Base-by-base conservation (phyloP, 2,329 filamentous ascomycete genomes). In the Sporothrix humicola region DNA sequence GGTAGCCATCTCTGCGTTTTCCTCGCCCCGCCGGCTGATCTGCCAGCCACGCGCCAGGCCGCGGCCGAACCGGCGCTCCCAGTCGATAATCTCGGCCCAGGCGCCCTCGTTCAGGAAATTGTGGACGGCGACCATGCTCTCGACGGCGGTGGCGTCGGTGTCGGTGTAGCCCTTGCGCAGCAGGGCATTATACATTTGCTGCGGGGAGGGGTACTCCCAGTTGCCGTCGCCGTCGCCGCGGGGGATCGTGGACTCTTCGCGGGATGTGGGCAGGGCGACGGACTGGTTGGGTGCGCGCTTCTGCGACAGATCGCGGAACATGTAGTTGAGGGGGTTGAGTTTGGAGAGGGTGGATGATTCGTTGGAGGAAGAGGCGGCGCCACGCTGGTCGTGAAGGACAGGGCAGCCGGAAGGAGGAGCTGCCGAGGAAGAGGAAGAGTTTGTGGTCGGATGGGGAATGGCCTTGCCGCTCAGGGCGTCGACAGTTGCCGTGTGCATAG, bases 161-260 rank as follows among this genome's bases (percentile, higher is more conserved):
- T 98, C 95, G 0, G 92, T 94, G 83, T 98, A 96, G 74, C 96
- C 96, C 83, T 99, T 99, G 76, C 96, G 92, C 75, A 98, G 85
- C 83, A 99, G 92, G 8, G 96, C 96, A 80, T 99, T 98, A 87
- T 98, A 99, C 96, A 99, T 99, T 83, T 99, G 96, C 84, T 99
- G 96, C 0, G 96, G 95, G 0, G 94, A 98, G 0, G 96, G 96
- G 81, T 99, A 99, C 82, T 98, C 96, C 96, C 96, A 99, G 79
- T 93, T 97, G 65, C 90, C 89, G 71, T 91, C 87, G 66, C 89
- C 88, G 74, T 92, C 90, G 79, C 93, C 93, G 77, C 92, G 92
- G n/a, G 96, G 96, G 78, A 99, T 99, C 0, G 95, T 94, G 0
- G 93, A 97, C 44, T 88, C 84, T 82, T 98, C 94, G 77, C 96